Evolutionary conservation across 768 basidiomycete genomes (phyloP), one percentile per base, ranked within the genome.

Genomic region (Hygrophorus pudorinus): DNA sequence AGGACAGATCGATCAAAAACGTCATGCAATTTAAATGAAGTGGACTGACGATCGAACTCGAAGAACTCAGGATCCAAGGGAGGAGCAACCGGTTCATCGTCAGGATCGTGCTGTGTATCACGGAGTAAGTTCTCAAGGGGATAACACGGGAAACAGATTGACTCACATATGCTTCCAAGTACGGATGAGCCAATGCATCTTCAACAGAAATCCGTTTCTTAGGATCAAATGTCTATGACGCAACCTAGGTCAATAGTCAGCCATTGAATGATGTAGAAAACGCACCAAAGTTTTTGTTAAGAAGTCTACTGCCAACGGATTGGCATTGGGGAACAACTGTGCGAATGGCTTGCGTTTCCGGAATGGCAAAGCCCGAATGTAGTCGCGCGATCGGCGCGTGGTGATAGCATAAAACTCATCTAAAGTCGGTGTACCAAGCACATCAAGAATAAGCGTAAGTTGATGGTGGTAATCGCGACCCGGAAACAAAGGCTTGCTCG

Each of bases 351-450:
- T 74, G 52, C 76, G 78, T 67, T 92, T 94, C 50, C 86, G 76
- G 76, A 98, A 96, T 1, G 93, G 94, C 52, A 99, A 65, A 1
- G 89, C 87, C 14, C 93, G 84, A 49, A 98, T 86, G 62, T 98
- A 98, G 58, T 98, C 93, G 36, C 91, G 81, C 39, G 91, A 94
- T 43, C 93, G 70, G 13, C 82, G 76, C 8, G 90, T 89, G 12
- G 88, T 92, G 58, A 99, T 98, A 31, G 89, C 89, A 65, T 97
- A 92, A 65, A 97, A 98, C 57, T 98, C 96, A 52, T 99, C 96
- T 44, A 98, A 71, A 2, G 91, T 89, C 2, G 96, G 96, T 27
- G 96, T 98, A 17, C 96, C 96, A 36, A 99, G 80, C 24, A 97
- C 88, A 54, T 98, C 93, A 56, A 98, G 77, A 59, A 98, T 99